Evolutionary conservation across 2,329 filamentous ascomycete genomes (phyloP).

Genomic region (Pseudogymnoascus destructans): DNA sequence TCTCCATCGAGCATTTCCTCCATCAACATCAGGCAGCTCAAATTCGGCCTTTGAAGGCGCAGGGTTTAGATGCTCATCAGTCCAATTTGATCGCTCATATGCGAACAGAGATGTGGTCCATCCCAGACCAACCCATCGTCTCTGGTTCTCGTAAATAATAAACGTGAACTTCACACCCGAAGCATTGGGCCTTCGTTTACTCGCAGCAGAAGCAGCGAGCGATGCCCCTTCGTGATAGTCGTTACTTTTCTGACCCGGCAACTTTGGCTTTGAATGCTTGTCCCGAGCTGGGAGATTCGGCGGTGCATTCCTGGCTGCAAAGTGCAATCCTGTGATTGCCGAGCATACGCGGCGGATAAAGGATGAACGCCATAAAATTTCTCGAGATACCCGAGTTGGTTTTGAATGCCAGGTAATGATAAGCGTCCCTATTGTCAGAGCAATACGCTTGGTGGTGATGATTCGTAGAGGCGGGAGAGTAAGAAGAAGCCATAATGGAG

Average conservation of each 20-base stretch:
- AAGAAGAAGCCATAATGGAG: constrained; percentile 74
- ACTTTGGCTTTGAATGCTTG: neutral
- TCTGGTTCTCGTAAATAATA: constrained; percentile 90
- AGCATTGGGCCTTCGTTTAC: constrained; percentile 36
- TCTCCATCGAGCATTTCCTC: constrained; percentile 50
- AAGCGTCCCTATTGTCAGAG: constrained; percentile 76
- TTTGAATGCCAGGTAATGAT: constrained; percentile 85
- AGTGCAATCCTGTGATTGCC: constrained; percentile 68
- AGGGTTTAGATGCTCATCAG: constrained; percentile 82
- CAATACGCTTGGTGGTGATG: constrained; percentile 72
- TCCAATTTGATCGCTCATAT: constrained; percentile 85
- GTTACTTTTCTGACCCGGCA: constrained; percentile 9
- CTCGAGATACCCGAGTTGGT: constrained; percentile 70
- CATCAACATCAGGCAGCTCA: constrained; percentile 52
- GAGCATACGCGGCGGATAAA: constrained; percentile 56
- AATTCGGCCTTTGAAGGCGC: constrained; percentile 64
- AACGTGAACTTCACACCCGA: constrained; percentile 92
- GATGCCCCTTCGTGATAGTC: constrained; percentile 16
- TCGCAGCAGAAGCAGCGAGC: constrained; percentile 26
- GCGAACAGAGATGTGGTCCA: constrained; percentile 89
- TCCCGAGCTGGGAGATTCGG: constrained; percentile 24
- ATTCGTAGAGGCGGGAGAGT: constrained; percentile 73
- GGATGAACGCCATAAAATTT: constrained; percentile 80
- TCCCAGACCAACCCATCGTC: constrained; percentile 85
- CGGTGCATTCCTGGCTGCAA: constrained; percentile 38